Percentiles rank a stretch among this genome's conserved stretches.
Conservation (phyloP, 176 grass and related monocot species). For the Calamus simplicifolius region DNA sequence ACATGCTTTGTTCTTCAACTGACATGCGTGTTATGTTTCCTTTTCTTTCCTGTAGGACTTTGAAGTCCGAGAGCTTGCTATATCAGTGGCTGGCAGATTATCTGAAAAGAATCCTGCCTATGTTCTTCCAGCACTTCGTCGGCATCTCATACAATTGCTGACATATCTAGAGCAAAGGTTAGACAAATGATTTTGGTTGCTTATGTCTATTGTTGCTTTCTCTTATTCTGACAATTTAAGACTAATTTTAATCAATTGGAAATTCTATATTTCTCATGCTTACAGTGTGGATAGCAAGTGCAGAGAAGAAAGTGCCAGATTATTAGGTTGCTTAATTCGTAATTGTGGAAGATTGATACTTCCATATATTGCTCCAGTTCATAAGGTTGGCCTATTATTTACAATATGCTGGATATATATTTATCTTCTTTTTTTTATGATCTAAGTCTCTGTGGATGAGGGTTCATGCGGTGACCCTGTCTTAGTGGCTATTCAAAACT, state of each 20-base stretch:
- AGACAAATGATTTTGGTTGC: constrained; percentile 5
- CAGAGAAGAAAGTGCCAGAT: constrained; percentile 82
- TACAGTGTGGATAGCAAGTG: constrained; percentile 94
- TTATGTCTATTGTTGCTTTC: background rate
- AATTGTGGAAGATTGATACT: constrained; percentile 86
- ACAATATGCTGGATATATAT: constrained; percentile 6
- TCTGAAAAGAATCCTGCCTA: constrained; percentile 99
- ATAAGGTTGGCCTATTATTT: constrained; percentile 47
- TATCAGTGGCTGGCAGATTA: constrained; percentile 83
- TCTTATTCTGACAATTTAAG: too few relatives aligned
- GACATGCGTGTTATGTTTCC: constrained; percentile 7
- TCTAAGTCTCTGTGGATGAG: background rate
- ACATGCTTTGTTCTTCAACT: too few relatives aligned
- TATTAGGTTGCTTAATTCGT: constrained; percentile 87
- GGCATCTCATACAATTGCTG: constrained; percentile 90
- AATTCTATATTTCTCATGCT: background rate
- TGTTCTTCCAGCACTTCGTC: constrained; percentile 93
- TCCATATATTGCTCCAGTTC: constrained; percentile 95
- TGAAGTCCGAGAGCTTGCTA: constrained; percentile 81
- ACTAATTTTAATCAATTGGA: too few relatives aligned
- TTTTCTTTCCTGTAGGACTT: constrained; percentile 50
- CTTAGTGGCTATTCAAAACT: too few relatives aligned
- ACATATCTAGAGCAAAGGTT: constrained; percentile 96
- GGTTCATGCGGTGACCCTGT: too few relatives aligned
- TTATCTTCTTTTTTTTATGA: constrained; percentile 19